Evolutionary conservation across 495 filamentous ascomycete species (phyloP), one percentile per base, ranked within the genome.

Genomic region (Lasiosphaeriaceae sp.): DNA sequence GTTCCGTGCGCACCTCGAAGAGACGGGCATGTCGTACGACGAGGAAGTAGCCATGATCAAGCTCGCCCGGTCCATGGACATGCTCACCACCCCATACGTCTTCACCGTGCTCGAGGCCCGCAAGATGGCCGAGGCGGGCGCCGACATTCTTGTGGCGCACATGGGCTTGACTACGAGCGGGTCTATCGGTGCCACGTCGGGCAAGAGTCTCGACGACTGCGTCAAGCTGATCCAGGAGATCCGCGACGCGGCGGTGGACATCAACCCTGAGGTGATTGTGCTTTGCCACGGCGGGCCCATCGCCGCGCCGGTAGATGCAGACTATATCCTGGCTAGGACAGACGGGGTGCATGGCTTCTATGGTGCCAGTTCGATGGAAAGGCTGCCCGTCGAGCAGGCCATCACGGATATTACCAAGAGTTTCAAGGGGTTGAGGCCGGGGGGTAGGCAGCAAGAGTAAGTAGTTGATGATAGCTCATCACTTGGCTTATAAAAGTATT

Each of bases 281-380:
- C 67, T 90, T 46, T 88, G 85, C 56, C 86, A 89, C 69, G 86
- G 86, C 0, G 86, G 85, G 1, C 85, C 85, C 3, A 82, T 89
- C 61, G 84, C 85, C 14, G 73, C 71, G 46, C 80, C 81, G 0
- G 66, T 80, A 41, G 86, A 90, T 72, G 85, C 85, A 0, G 69
- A 77, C 64, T 87, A 80, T 68, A 80, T 90, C 24, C 65, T 90
- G 1, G 70, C 71, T 44, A 66, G 79, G 59, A 83, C 79, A 11
- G 74, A 73, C 37, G 85, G 85, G 1, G 73, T 88, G 20, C 85
- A 89, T 71, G 85, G 85, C 2, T 89, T 90, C 60, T 89, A 81
- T 69, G 86, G 86, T 0, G 86, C 86, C 23, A 87, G 84, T 57
- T 85, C 80, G 57, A 85, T 90, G 80, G 86, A 89, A 73, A 73